These are phyloP conservation scores for Cochlearia excelsa DNA, from an alignment of 345 rosid species.

Conservation along the genomic window DNA sequence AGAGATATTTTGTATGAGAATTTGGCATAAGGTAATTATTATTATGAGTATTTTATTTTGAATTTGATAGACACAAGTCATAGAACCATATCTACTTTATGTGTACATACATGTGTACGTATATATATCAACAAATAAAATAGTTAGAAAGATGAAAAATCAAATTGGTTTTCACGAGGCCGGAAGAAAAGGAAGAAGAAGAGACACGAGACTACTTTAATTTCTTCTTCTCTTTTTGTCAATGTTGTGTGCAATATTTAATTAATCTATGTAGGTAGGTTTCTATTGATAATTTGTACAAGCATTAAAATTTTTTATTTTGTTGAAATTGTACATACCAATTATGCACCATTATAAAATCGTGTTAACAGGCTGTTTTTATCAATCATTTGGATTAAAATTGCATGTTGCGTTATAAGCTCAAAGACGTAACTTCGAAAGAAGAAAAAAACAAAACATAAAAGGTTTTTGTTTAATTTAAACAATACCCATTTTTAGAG, in stretches of 20 bases:
- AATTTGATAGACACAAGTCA: slow-evolving; percentile 27
- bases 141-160: slow-evolving; percentile 21
- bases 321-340: too few relatives aligned
- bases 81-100: slow-evolving; percentile 30
- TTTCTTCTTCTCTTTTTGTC: slow-evolving; percentile 32
- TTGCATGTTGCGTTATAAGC: too few relatives aligned
- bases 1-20: slow-evolving; percentile 20
- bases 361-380: too few relatives aligned
- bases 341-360: too few relatives aligned
- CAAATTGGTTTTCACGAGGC: slow-evolving; percentile 37
- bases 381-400: too few relatives aligned
- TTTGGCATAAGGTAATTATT: slow-evolving; percentile 20
- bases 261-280: slow-evolving; percentile 18
- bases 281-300: slow-evolving; percentile 12
- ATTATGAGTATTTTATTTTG: slow-evolving; percentile 11
- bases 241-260: slow-evolving; percentile 18
- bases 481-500: too few relatives aligned
- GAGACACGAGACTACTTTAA: slow-evolving; percentile 33
- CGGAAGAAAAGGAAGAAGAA: slow-evolving; percentile 33
- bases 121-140: slow-evolving; percentile 12
- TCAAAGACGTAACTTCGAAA: too few relatives aligned
- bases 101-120: slow-evolving; percentile 6
- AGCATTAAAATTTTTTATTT: background rate
- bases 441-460: too few relatives aligned
- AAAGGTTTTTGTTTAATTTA: too few relatives aligned